These are phyloP conservation scores for Anisogramma anomala DNA, from an alignment of 2,329 filamentous ascomycete genomes.

Conservation along the genomic window DNA sequence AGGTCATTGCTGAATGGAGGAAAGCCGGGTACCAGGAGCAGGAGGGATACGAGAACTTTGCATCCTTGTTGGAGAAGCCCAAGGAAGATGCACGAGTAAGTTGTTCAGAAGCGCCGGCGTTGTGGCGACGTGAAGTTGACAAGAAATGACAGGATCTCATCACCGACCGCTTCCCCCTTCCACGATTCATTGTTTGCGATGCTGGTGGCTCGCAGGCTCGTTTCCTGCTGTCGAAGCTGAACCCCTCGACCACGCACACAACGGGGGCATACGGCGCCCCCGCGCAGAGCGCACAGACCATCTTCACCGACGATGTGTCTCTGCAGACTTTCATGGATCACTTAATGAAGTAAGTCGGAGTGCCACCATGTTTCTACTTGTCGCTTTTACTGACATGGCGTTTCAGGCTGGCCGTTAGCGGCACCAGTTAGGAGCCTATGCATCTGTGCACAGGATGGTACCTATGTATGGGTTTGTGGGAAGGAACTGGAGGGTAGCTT, in stretches of 20 bases:
- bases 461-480: background rate
- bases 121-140: background rate
- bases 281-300: slow-evolving; percentile 82
- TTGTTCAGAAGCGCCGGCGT: slow-evolving; percentile 14
- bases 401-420: slow-evolving; percentile 47
- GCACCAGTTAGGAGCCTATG: slow-evolving; percentile 38
- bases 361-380: background rate
- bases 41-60: slow-evolving; percentile 96
- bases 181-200: slow-evolving; percentile 96
- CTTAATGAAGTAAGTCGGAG: slow-evolving; percentile 92
- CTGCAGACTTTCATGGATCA: slow-evolving; percentile 99
- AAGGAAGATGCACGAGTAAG: slow-evolving; percentile 91
- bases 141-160: slow-evolving; percentile 63
- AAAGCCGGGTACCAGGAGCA: slow-evolving; percentile 97
- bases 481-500: background rate
- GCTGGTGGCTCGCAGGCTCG: slow-evolving; percentile 96
- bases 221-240: slow-evolving; percentile 93
- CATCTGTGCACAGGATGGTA: background rate
- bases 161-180: slow-evolving; percentile 93
- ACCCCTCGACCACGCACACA: slow-evolving; percentile 94
- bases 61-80: slow-evolving; percentile 72
- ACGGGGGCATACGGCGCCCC: slow-evolving; percentile 85
- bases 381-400: slow-evolving; percentile 13
- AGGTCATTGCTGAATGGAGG: slow-evolving; percentile 95
- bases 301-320: slow-evolving; percentile 97